Evolutionary conservation across 164 flowering plant species (phyloP).

Genomic region (Amborella trichopoda): DNA sequence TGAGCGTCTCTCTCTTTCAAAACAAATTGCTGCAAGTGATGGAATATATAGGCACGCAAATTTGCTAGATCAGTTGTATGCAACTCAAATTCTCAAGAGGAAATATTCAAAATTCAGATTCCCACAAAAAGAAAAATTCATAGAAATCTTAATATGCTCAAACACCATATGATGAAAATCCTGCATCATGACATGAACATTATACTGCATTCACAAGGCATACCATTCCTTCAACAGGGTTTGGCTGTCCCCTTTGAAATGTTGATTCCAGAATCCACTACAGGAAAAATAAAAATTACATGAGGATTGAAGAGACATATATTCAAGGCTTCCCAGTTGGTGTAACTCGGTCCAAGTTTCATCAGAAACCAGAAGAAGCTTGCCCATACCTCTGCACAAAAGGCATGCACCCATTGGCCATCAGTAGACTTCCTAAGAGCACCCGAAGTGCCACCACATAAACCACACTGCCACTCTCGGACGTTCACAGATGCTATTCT

Average conservation of each 20-base stretch:
- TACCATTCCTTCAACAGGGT: conserved; percentile 83
- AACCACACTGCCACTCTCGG: conserved; percentile 53
- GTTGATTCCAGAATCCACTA: conserved; percentile 85
- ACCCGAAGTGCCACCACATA: conserved; percentile 79
- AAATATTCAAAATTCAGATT: background rate
- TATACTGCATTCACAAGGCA: too few relatives aligned
- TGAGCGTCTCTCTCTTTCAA: conserved; percentile 30
- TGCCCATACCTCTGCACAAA: conserved; percentile 94
- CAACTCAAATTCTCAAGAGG: too few relatives aligned
- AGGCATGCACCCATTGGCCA: conserved; percentile 93
- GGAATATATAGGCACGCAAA: too few relatives aligned
- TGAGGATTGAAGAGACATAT: too few relatives aligned
- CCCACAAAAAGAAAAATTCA: background rate
- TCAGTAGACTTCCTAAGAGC: conserved; percentile 79
- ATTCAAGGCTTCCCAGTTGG: too few relatives aligned
- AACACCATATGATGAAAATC: background rate
- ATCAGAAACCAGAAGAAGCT: too few relatives aligned
- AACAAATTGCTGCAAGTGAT: conserved; percentile 40
- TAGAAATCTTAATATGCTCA: background rate
- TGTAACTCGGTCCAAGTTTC: too few relatives aligned
- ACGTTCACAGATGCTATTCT: conserved; percentile 36
- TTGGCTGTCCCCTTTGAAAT: conserved; percentile 77
- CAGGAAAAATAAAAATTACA: conserved; percentile 9
- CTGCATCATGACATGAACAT: too few relatives aligned
- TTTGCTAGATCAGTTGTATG: too few relatives aligned